Evolutionary conservation across 2,329 filamentous ascomycete species (phyloP), one percentile per base, ranked within the genome.

Genomic region (Hymenoscyphus repandus): DNA sequence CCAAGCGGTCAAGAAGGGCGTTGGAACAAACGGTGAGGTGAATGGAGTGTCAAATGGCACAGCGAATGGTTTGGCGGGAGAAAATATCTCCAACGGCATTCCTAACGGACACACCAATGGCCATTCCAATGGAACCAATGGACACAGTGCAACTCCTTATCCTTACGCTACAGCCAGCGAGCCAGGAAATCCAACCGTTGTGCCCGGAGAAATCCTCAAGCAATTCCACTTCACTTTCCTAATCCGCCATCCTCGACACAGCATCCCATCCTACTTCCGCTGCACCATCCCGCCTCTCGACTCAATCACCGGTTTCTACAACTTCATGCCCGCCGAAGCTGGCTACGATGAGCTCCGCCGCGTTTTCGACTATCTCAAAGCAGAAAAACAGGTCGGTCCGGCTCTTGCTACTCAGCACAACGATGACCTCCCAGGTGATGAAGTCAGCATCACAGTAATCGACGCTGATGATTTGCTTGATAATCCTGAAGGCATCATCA

Each of bases 401-500:
- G 74, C 77, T 34, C 69, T 85, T 53, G 79, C 83, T 34, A 78
- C 73, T n/a, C 47, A 65, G 32, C 33, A 64, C 13, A 27, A 38
- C n/a, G 60, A 51, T 22, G 46, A 53, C 13, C 52, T 64, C 18
- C 49, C 51, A 32, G 49, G 66, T 1, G 64, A 62, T 17, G 69
- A 70, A 50, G 74, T 84, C 13, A 80, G 83, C 62, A 86, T 96
- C 58, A 95, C 90, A 55, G 83, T 97, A 47, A 74, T 99, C 44
- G 92, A 99, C 64, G 93, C 92, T 17, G 93, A 99, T 63, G 93
- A 97, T 65, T 77, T 97, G 61, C 82, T 99, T 12, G 90, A 96
- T 67, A 79, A 89, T 57, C 93, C 92, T 0, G 79, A 84, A 53
- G 80, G 77, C 44, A 84, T 88, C 56, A 82, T 97, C 56, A 73